A percentile compares a stretch with the other conserved stretches of the same genome.
Conservation (phyloP, 169 alveolate species). For the Plasmodium ovale region DNA sequence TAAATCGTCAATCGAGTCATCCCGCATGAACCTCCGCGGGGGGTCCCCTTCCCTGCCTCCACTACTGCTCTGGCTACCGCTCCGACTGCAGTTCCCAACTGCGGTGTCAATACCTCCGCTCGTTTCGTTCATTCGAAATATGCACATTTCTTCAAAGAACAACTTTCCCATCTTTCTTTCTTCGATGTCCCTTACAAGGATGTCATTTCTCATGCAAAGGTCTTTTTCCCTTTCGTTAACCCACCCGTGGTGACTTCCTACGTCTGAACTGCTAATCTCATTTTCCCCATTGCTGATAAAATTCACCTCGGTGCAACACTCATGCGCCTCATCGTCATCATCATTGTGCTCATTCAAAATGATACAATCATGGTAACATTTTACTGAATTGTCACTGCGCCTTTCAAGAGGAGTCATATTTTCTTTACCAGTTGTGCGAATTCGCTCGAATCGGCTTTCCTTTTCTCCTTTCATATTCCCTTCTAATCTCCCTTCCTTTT, state of each 20-base stretch:
- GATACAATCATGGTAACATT: not conserved
- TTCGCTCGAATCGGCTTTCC: not conserved
- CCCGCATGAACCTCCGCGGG: not conserved
- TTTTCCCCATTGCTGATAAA: constrained; percentile 21
- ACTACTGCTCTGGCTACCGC: not conserved
- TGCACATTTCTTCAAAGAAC: constrained; percentile 64
- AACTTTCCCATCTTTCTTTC: constrained; percentile 34
- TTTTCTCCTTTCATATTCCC: not conserved
- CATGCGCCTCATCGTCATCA: not conserved
- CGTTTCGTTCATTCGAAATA: constrained; percentile 30
- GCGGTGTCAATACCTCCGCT: not conserved
- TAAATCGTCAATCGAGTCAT: not conserved
- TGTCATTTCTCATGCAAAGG: constrained; percentile 16
- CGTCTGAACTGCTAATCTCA: constrained; percentile 6
- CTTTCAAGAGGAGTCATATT: not conserved
- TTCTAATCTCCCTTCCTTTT: not conserved
- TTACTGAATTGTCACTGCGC: not conserved
- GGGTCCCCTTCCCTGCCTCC: too few species aligned
- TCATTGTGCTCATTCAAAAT: not conserved
- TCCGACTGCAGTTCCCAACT: not conserved
- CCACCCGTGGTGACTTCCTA: not conserved
- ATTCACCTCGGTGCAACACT: not conserved
- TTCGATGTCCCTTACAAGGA: constrained; percentile 35
- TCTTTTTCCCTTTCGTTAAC: not conserved
- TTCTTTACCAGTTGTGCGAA: not conserved